Conservation (phyloP, 192 early-diverging fungal genomes). For the Piromyces finnis region DNA sequence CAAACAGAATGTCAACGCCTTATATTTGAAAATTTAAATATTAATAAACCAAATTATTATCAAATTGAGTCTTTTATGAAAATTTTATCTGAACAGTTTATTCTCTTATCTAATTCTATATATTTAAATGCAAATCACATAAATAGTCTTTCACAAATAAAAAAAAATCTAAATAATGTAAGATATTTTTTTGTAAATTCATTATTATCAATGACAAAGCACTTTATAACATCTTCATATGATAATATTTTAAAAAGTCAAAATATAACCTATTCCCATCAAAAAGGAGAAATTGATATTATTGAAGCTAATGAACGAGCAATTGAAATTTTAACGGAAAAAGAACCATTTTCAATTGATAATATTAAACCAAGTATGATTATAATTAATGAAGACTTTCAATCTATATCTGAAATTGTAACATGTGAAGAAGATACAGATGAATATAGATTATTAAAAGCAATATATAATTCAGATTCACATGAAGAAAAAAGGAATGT, state of each 20-base stretch:
- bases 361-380: background rate
- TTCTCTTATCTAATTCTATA: background rate
- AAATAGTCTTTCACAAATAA: background rate
- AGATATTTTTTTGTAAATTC: background rate
- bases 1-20: background rate
- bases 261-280: background rate
- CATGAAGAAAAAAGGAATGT: background rate
- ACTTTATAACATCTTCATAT: background rate
- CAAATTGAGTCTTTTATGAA: background rate
- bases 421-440: background rate
- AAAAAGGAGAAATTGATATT: background rate
- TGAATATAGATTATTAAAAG: background rate
- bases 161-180: background rate
- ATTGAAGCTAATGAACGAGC: background rate
- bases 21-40: background rate
- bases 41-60: background rate
- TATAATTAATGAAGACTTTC: background rate
- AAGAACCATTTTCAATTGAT: background rate
- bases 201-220: background rate
- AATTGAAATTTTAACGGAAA: background rate
- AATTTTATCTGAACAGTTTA: background rate
- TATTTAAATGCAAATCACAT: background rate
- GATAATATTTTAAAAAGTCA: background rate
- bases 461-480: background rate
- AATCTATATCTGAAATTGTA: background rate